Base-by-base conservation (phyloP, 768 basidiomycete genomes). In the Coprinellus micaceus region DNA sequence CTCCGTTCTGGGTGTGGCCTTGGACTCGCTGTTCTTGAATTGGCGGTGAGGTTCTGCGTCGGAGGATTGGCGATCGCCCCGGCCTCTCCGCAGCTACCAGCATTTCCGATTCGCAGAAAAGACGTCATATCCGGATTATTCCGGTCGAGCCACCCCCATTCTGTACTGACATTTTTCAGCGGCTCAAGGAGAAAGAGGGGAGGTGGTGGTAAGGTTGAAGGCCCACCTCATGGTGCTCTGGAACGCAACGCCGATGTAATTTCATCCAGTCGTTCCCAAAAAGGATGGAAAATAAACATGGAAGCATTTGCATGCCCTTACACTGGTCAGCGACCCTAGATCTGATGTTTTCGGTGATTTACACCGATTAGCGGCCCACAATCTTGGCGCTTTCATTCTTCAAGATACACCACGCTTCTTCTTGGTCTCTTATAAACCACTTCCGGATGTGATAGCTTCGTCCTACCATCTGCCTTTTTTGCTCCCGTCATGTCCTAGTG, bases 281-380 rank as follows among this genome's bases (percentile, higher is more conserved):
- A n/a, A n/a, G n/a, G n/a, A n/a, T n/a, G n/a, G 2, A 49, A 49
- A 49, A 49, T 50, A 73, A 74, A 72, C 70, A 69, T 70, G 69
- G 66, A 66, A 66, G 63, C 57, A 64, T 63, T 68, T 60, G 74
- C 73, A 72, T 72, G 69, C 74, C 70, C 73, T 74, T 73, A 75
- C 81, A 81, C 77, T 76, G 65, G 58, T 54, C 62, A 60, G 69
- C 77, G 83, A 84, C 83, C 83, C 83, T 84, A 84, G 82, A 84
- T 84, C 81, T 84, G 79, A 80, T 81, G 76, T 80, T 53, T 50
- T 79, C 75, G 77, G 77, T 79, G 81, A 80, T 82, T 76, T 68
- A 74, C 70, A 69, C 77, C 74, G 74, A 74, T 76, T 76, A 66
- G 71, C 68, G 71, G 72, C 68, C 73, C 71, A 66, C 64, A 62